These are phyloP conservation scores for Aspergillus nanangensis DNA, from an alignment of 495 filamentous ascomycete species.

Conservation along the genomic window DNA sequence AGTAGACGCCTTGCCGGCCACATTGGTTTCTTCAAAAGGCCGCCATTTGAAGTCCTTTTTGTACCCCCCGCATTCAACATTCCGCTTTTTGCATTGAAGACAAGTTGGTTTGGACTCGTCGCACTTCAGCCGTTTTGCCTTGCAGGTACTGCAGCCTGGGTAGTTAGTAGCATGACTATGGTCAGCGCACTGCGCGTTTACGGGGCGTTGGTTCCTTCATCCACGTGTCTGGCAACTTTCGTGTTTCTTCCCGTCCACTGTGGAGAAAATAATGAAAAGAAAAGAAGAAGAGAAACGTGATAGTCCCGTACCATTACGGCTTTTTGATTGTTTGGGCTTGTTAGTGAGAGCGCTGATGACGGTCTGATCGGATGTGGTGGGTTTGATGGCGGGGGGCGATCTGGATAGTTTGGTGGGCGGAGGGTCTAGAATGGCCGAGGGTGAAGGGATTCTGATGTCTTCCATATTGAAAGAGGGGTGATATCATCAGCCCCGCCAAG, in stretches of 20 bases:
- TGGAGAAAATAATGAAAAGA: conserved; percentile 6
- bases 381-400: conserved; percentile 25
- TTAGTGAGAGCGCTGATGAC: conserved; percentile 18
- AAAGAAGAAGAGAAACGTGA: background rate
- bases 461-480: too few species aligned
- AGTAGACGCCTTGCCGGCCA: conserved; percentile 43
- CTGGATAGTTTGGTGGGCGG: conserved; percentile 31
- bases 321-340: conserved; percentile 78
- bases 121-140: conserved; percentile 77
- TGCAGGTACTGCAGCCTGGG: conserved; percentile 76
- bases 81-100: conserved; percentile 66
- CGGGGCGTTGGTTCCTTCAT: too few species aligned
- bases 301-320: conserved; percentile 66
- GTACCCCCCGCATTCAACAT: conserved; percentile 71
- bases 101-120: conserved; percentile 76
- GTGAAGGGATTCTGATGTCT: conserved; percentile 60
- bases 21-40: conserved; percentile 64
- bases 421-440: conserved; percentile 54
- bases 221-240: background rate
- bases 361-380: conserved; percentile 23
- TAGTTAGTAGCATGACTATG: conserved; percentile 15
- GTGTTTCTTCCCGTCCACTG: background rate
- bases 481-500: too few species aligned
- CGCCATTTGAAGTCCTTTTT: conserved; percentile 85
- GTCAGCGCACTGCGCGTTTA: conserved; percentile 30